Evolutionary conservation across 768 basidiomycete species (phyloP).

Genomic region (Leccinum disarticulatum): DNA sequence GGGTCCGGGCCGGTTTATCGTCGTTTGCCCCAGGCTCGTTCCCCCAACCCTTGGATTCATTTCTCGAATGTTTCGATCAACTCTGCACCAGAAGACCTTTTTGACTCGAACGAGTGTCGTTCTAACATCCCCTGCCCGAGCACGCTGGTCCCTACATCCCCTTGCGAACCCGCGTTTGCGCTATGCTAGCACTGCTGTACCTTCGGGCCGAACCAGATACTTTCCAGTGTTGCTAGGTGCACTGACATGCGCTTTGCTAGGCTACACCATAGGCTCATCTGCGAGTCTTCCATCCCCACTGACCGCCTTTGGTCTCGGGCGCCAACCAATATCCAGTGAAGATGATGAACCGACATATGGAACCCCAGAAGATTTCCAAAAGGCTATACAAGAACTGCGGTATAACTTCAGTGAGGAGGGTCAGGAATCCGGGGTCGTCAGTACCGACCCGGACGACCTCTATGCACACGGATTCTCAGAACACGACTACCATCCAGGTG

Average conservation of each 20-base stretch:
- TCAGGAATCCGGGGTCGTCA: slow-evolving; percentile 31
- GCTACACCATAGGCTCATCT: slow-evolving; percentile 25
- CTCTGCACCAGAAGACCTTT: slow-evolving; percentile 4
- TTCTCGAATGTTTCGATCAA: slow-evolving; percentile 16
- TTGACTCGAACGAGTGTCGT: background rate
- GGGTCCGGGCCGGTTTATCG: background rate
- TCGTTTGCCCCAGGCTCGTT: background rate
- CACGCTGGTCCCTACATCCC: background rate
- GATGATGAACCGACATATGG: slow-evolving; percentile 43
- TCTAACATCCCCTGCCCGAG: background rate
- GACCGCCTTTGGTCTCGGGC: slow-evolving; percentile 1
- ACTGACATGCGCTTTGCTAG: slow-evolving; percentile 20
- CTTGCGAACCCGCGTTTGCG: slow-evolving; percentile 1
- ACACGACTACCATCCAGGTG: slow-evolving; percentile 53
- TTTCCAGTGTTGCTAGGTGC: slow-evolving; percentile 18
- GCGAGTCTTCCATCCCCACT: slow-evolving; percentile 4
- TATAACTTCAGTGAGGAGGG: slow-evolving; percentile 29
- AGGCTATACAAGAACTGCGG: slow-evolving; percentile 52
- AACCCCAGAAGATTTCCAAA: slow-evolving; percentile 49
- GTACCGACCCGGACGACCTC: slow-evolving; percentile 53
- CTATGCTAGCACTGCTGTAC: slow-evolving; percentile 7
- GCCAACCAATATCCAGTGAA: background rate
- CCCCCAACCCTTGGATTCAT: background rate
- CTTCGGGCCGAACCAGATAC: slow-evolving; percentile 1
- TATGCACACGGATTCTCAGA: slow-evolving; percentile 54